These are phyloP conservation scores for Paraconiothyrium sp. DNA, from an alignment of 2,329 filamentous ascomycete genomes.

Conservation along the genomic window DNA sequence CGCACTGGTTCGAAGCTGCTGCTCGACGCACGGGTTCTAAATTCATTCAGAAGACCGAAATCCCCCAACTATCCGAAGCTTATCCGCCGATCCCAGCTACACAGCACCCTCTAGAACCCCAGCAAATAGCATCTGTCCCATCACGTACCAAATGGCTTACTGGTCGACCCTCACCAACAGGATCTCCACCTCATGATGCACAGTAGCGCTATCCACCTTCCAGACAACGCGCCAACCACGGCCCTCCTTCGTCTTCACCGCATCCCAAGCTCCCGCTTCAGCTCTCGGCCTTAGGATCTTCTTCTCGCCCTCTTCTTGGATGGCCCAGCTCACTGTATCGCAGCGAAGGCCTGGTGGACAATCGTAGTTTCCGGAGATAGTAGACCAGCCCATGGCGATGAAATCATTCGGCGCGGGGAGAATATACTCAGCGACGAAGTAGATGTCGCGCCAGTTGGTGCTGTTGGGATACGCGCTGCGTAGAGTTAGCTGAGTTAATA, in stretches of 20 bases:
- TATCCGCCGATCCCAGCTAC: not conserved
- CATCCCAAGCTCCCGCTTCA: not conserved
- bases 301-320: not conserved
- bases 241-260: constrained; percentile 4
- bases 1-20: too few species aligned
- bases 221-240: constrained; percentile 6
- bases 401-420: not conserved
- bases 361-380: not conserved
- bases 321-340: not conserved
- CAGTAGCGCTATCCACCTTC: not conserved
- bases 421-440: not conserved
- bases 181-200: constrained; percentile 1
- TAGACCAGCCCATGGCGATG: constrained; percentile 6
- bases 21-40: too few species aligned
- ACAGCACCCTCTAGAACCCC: not conserved
- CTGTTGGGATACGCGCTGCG: not conserved
- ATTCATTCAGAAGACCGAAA: too few species aligned
- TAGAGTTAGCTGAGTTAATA: not conserved
- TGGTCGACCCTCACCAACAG: not conserved
- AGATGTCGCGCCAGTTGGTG: not conserved
- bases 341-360: not conserved
- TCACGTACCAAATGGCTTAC: not conserved
- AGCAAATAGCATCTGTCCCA: not conserved
- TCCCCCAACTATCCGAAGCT: too few species aligned
- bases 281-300: not conserved